Evolutionary conservation across 108 stramenopile species (phyloP).

Genomic region (Skeletonema tropicum): DNA sequence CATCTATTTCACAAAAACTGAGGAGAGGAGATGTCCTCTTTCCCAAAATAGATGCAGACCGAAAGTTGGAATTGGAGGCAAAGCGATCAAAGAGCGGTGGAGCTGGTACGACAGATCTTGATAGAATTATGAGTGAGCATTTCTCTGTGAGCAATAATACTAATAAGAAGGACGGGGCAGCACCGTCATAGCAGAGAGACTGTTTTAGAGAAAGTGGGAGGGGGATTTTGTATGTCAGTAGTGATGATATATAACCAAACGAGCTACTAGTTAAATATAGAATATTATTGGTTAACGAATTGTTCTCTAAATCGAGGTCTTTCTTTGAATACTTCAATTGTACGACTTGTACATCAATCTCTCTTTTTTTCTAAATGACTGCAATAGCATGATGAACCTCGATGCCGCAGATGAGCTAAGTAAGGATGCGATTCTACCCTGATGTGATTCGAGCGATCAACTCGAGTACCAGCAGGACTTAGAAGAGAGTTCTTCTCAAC

Average conservation of each 20-base stretch:
- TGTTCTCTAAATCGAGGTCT: no score
- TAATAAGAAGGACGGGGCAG: not conserved
- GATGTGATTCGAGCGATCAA: no score
- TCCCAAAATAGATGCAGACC: conserved; percentile 33
- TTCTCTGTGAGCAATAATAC: not conserved
- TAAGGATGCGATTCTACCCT: no score
- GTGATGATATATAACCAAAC: not conserved
- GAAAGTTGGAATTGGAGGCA: not conserved
- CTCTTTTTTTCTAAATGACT: no score
- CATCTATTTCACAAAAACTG: conserved; percentile 50
- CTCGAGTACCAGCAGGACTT: no score
- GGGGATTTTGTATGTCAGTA: not conserved
- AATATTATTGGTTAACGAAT: no score
- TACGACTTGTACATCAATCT: no score
- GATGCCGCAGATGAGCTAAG: no score
- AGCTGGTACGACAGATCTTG: not conserved
- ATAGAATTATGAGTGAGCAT: not conserved
- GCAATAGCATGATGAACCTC: no score
- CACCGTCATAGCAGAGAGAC: not conserved
- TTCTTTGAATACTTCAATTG: no score
- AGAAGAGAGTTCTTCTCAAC: no score
- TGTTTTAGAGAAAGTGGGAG: not conserved
- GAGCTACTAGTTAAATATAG: not conserved
- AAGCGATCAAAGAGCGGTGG: not conserved
- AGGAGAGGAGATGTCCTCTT: conserved; percentile 51